Evolutionary conservation across 495 filamentous ascomycete genomes (phyloP).

Genomic region (Collariella sp.): DNA sequence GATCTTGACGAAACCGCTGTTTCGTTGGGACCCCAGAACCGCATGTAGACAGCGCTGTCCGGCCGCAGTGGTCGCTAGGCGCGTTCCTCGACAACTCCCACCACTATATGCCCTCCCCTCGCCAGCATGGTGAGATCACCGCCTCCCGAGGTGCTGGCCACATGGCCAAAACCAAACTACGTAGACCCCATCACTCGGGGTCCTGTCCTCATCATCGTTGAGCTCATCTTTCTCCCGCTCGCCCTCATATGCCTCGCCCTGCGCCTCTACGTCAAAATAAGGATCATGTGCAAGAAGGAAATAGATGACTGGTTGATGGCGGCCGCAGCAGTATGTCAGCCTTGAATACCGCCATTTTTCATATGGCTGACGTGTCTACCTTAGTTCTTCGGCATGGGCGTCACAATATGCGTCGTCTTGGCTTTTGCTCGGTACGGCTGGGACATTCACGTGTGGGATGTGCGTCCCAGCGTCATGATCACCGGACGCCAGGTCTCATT

Average conservation of each 20-base stretch:
- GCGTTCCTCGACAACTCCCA: too few species aligned
- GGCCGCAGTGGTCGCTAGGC: too few species aligned
- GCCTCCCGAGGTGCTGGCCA: slow-evolving; percentile 31
- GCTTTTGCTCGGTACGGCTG: slow-evolving; percentile 20
- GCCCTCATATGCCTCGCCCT: slow-evolving; percentile 18
- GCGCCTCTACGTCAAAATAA: slow-evolving; percentile 18
- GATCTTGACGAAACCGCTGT: too few species aligned
- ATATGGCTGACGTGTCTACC: neutral
- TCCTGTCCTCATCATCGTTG: slow-evolving; percentile 19
- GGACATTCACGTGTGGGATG: slow-evolving; percentile 22
- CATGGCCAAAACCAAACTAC: slow-evolving; percentile 51
- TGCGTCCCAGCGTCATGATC: slow-evolving; percentile 4
- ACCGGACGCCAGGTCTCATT: slow-evolving; percentile 19
- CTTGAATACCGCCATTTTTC: too few species aligned
- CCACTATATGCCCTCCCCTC: too few species aligned
- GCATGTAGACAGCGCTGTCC: too few species aligned
- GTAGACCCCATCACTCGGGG: slow-evolving; percentile 45
- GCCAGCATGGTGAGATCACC: slow-evolving; percentile 36
- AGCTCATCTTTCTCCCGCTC: slow-evolving; percentile 13
- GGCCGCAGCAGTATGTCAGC: slow-evolving; percentile 14
- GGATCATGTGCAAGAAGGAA: slow-evolving; percentile 16
- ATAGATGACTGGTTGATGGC: slow-evolving; percentile 27
- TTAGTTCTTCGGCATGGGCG: slow-evolving; percentile 17
- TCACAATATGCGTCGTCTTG: slow-evolving; percentile 18
- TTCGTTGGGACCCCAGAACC: too few species aligned